Evolutionary conservation across 441 rosid genomes (phyloP).

Genomic region (Theobroma grandiflorum): DNA sequence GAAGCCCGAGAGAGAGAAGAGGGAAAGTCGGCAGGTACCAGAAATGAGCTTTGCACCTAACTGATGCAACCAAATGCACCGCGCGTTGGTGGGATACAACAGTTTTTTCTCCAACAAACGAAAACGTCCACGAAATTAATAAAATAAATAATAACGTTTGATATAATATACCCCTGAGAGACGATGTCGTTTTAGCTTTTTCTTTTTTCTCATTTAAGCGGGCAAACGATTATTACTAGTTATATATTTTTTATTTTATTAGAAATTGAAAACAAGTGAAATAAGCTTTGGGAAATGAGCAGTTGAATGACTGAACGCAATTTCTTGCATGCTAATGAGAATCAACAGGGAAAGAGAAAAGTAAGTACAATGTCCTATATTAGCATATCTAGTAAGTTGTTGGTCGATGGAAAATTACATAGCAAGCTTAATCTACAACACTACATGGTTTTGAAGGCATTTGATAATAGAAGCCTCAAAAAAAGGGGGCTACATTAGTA

Average conservation of each 20-base stretch:
- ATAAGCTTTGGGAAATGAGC: too few relatives aligned
- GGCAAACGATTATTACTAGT: too few relatives aligned
- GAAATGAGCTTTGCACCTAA: slow-evolving; percentile 14
- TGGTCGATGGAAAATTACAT: not conserved
- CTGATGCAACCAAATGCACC: not conserved
- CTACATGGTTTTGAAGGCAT: not conserved
- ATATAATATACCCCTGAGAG: too few relatives aligned
- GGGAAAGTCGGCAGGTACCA: slow-evolving; percentile 9
- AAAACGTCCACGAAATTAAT: not conserved
- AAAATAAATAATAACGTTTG: not conserved
- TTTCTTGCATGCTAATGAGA: not conserved
- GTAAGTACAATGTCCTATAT: not conserved
- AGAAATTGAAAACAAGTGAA: too few relatives aligned
- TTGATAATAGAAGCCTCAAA: slow-evolving; percentile 1
- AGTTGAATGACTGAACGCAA: not conserved
- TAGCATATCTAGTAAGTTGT: not conserved
- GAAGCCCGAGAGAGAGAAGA: slow-evolving; percentile 3
- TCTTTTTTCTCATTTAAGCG: too few relatives aligned
- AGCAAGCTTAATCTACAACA: not conserved
- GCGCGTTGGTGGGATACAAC: not conserved
- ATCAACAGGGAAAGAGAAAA: not conserved
- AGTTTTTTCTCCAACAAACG: not conserved
- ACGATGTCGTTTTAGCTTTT: not conserved
- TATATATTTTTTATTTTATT: too few relatives aligned
- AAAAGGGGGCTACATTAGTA: not conserved